phyloP scores from a whole-genome alignment of 2,329 filamentous ascomycete species.

The Neodidymelliopsis sp. region DNA sequence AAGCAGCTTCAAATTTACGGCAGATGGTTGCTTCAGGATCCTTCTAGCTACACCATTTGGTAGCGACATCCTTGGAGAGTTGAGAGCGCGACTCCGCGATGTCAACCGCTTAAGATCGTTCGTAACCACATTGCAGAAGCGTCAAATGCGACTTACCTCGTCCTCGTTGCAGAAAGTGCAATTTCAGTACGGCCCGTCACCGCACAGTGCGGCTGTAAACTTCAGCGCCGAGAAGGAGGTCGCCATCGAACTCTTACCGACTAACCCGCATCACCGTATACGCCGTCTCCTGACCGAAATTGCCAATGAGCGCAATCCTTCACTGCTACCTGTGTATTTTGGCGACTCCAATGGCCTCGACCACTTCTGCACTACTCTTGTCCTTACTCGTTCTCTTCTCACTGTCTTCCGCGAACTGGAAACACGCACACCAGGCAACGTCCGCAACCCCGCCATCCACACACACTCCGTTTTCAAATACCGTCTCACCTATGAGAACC shows the following conservation, averaged over 20 bases:
- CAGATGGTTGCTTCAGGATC: conserved; percentile 69
- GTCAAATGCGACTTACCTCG: conserved; percentile 64
- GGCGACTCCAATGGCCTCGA: conserved; percentile 58
- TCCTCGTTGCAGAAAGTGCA: conserved; percentile 65
- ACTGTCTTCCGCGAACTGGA: conserved; percentile 68
- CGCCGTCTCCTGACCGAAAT: conserved; percentile 65
- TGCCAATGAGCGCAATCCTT: conserved; percentile 65
- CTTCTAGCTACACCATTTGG: conserved; percentile 67
- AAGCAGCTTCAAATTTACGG: conserved; percentile 68
- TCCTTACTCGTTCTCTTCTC: conserved; percentile 69
- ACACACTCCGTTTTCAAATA: conserved; percentile 47
- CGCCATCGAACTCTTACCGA: conserved; percentile 65
- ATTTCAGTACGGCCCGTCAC: conserved; percentile 69
- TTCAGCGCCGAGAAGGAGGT: conserved; percentile 60
- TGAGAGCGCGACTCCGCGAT: conserved; percentile 68
- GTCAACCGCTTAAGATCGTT: conserved; percentile 76
- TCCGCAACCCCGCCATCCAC: conserved; percentile 43
- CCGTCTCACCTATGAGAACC: conserved; percentile 51
- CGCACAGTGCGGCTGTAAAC: conserved; percentile 64
- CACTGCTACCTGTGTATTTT: conserved; percentile 64
- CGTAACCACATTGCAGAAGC: conserved; percentile 68
- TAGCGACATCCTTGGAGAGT: conserved; percentile 63
- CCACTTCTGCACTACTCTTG: conserved; percentile 65
- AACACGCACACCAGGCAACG: conserved; percentile 49
- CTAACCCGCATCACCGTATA: conserved; percentile 73